Conservation (phyloP, 805 yeast species). For the Saccharomycopsis fibuligera region DNA sequence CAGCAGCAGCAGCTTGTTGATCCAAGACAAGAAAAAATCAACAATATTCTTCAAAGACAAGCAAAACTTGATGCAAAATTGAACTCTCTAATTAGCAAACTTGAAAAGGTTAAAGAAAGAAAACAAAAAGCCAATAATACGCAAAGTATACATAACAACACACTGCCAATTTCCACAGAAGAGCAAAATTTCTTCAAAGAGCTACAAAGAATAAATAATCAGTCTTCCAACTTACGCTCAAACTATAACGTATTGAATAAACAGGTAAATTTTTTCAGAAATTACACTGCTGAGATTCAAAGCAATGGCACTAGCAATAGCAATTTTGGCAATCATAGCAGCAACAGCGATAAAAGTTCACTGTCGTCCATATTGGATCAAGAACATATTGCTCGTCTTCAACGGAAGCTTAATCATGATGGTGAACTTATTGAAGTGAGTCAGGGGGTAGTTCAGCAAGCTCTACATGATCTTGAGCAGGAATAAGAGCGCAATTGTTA, state of each 20-base stretch:
- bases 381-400: not conserved
- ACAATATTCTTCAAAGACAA: conserved; percentile 2
- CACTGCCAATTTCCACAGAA: conserved; percentile 9
- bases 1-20: too few species aligned
- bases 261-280: conserved; percentile 12
- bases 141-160: not conserved
- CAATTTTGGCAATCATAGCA: not conserved
- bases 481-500: too few species aligned
- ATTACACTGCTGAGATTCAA: not conserved
- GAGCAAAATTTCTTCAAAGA: conserved; percentile 14
- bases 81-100: not conserved
- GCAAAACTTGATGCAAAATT: not conserved
- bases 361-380: not conserved
- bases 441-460: conserved; percentile 7
- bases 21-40: conserved; percentile 4
- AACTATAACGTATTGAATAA: not conserved
- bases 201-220: not conserved
- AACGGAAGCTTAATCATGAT: conserved; percentile 2
- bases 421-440: not conserved
- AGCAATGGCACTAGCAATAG: not conserved
- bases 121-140: not conserved
- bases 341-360: not conserved
- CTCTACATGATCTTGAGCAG: conserved; percentile 4
- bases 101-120: conserved; percentile 1
- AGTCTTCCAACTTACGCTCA: not conserved